A percentile compares a stretch with the other conserved stretches of the same genome.
Evolutionary conservation across 2,329 filamentous ascomycete species (phyloP).

Genomic region (Dothiorella sarmentorum): DNA sequence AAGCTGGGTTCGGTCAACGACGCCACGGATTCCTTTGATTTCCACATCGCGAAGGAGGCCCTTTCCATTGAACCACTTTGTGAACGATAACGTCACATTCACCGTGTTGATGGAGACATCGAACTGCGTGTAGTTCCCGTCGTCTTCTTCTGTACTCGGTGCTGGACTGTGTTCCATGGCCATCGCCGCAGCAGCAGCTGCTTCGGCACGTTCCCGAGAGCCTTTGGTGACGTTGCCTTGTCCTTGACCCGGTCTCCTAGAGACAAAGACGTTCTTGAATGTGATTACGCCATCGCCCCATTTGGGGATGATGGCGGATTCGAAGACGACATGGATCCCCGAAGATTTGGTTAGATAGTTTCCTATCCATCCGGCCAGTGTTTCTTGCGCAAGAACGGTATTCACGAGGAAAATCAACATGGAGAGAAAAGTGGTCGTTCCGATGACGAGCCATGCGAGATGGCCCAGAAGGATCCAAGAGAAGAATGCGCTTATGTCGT

Average conservation of each 20-base stretch:
- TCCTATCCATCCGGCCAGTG: conserved; percentile 85
- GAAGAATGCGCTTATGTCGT: conserved; percentile 92
- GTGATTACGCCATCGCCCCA: conserved; percentile 95
- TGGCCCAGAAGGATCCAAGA: conserved; percentile 96
- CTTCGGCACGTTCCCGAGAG: conserved; percentile 78
- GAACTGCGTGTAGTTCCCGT: conserved; percentile 97
- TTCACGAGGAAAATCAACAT: conserved; percentile 88
- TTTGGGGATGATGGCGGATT: conserved; percentile 94
- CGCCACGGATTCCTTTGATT: conserved; percentile 86
- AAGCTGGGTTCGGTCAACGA: conserved; percentile 85
- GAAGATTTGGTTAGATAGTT: conserved; percentile 94
- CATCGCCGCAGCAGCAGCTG: conserved; percentile 70
- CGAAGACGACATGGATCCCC: conserved; percentile 90
- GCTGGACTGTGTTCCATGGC: conserved; percentile 44
- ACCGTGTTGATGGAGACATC: conserved; percentile 92
- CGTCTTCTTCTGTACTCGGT: conserved; percentile 60
- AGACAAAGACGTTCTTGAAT: conserved; percentile 95
- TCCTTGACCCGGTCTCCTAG: conserved; percentile 78
- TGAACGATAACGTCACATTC: conserved; percentile 92
- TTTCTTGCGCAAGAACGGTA: conserved; percentile 96
- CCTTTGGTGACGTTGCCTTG: conserved; percentile 87
- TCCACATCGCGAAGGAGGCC: conserved; percentile 88
- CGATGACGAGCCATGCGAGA: conserved; percentile 90
- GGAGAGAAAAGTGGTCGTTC: conserved; percentile 96
- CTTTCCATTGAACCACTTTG: conserved; percentile 99